phyloP scores from a whole-genome alignment of 768 basidiomycete genomes.

The Termitomyces eurrhizus region DNA sequence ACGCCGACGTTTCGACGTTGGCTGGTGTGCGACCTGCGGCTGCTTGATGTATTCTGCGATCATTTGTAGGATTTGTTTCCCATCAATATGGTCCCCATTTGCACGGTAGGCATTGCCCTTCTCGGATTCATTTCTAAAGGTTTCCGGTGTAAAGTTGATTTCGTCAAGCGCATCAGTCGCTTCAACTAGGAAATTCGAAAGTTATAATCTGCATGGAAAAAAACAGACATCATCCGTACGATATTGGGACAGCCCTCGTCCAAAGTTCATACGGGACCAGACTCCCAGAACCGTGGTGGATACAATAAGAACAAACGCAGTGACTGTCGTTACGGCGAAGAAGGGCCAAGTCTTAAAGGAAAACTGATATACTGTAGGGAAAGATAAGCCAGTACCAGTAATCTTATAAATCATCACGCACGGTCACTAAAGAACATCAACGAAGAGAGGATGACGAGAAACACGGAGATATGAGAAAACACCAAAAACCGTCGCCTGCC shows the following conservation, averaged over 20 bases:
- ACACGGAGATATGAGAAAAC: slow-evolving; percentile 34
- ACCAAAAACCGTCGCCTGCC: slow-evolving; percentile 32
- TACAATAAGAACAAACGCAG: slow-evolving; percentile 38
- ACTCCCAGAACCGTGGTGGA: slow-evolving; percentile 39
- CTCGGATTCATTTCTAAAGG: slow-evolving; percentile 28
- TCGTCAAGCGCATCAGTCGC: slow-evolving; percentile 37
- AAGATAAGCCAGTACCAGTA: neutral
- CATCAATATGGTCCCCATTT: neutral
- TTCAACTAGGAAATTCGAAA: slow-evolving; percentile 25
- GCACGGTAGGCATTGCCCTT: slow-evolving; percentile 14
- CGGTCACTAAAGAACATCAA: slow-evolving; percentile 40
- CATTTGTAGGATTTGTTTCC: slow-evolving; percentile 5
- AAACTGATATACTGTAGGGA: slow-evolving; percentile 35
- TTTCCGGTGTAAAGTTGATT: slow-evolving; percentile 40
- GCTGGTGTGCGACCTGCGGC: slow-evolving; percentile 7
- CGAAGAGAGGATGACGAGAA: slow-evolving; percentile 34
- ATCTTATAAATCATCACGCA: slow-evolving; percentile 21
- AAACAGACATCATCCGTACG: slow-evolving; percentile 29
- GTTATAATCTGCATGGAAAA: neutral
- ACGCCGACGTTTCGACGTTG: neutral
- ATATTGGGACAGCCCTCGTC: slow-evolving; percentile 49
- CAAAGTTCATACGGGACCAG: slow-evolving; percentile 51
- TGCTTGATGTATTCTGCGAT: slow-evolving; percentile 2
- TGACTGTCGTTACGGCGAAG: slow-evolving; percentile 43
- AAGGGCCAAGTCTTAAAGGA: slow-evolving; percentile 43